Evolutionary conservation across 2,329 filamentous ascomycete species (phyloP).

Genomic region (Trichophyton equinum): DNA sequence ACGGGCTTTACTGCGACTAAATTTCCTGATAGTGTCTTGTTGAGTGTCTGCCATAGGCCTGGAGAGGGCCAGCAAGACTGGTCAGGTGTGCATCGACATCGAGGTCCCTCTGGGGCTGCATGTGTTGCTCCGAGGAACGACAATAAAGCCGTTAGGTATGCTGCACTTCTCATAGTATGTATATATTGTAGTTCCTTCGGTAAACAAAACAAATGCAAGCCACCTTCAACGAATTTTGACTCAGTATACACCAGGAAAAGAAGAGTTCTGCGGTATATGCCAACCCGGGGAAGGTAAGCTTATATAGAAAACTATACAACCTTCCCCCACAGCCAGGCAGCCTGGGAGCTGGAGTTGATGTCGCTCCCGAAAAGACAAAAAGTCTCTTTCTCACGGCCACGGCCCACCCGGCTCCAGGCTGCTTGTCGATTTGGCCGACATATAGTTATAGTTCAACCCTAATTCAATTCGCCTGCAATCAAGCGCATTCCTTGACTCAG

Average conservation of each 20-base stretch:
- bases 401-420: not conserved
- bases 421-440: not conserved
- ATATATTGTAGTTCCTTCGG: not conserved
- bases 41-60: constrained; percentile 39
- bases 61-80: constrained; percentile 43
- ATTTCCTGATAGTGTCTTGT: constrained; percentile 39
- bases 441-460: not conserved
- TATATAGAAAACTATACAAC: not conserved
- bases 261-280: not conserved
- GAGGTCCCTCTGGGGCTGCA: constrained; percentile 10
- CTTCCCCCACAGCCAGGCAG: not conserved
- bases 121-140: constrained; percentile 3
- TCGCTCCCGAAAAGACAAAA: not conserved
- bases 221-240: not conserved
- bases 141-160: not conserved
- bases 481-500: not conserved
- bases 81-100: constrained; percentile 35
- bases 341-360: not conserved
- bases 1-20: constrained; percentile 44
- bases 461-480: not conserved
- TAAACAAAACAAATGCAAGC: not conserved
- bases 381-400: not conserved
- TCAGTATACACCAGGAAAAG: not conserved
- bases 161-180: not conserved
- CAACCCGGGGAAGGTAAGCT: not conserved